Evolutionary conservation across 768 basidiomycete genomes (phyloP).

Genomic region (Tubosaeta brunneosetosa): DNA sequence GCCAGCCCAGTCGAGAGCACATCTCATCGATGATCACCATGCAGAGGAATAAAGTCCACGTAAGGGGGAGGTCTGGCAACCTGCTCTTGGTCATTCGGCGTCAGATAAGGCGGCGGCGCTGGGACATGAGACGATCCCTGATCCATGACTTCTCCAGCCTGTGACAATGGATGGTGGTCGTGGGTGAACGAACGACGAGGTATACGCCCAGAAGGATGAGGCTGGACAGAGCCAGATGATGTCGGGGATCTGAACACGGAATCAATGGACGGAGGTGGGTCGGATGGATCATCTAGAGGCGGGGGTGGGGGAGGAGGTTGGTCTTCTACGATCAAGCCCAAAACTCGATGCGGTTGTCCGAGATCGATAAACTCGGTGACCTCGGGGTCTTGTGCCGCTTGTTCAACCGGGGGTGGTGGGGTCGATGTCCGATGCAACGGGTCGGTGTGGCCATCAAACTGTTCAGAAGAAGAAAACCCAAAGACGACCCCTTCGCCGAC

Average conservation of each 20-base stretch:
- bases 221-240: constrained; percentile 16
- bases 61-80: constrained; percentile 60
- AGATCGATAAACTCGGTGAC: constrained; percentile 62
- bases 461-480: constrained; percentile 65
- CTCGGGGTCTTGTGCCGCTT: constrained; percentile 67
- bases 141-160: constrained; percentile 30
- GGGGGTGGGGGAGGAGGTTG: constrained; percentile 73
- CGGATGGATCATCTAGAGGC: constrained; percentile 80
- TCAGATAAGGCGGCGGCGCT: constrained; percentile 78
- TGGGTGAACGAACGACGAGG: constrained; percentile 27
- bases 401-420: constrained; percentile 74
- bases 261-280: constrained; percentile 86
- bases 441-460: constrained; percentile 79
- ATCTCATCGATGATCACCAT: constrained; percentile 10
- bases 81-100: constrained; percentile 47
- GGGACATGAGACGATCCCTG: constrained; percentile 43
- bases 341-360: constrained; percentile 51
- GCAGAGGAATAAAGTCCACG: constrained; percentile 41
- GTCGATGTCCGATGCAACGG: constrained; percentile 59
- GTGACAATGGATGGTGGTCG: constrained; percentile 30
- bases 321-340: constrained; percentile 54
- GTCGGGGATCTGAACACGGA: constrained; percentile 56
- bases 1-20: not conserved
- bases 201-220: constrained; percentile 26
- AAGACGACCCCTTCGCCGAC: constrained; percentile 74